A percentile compares a stretch with the other conserved stretches of the same genome.
phyloP scores from a whole-genome alignment of 2,329 filamentous ascomycete species.

The Aspergillus pseudoglaucus region DNA sequence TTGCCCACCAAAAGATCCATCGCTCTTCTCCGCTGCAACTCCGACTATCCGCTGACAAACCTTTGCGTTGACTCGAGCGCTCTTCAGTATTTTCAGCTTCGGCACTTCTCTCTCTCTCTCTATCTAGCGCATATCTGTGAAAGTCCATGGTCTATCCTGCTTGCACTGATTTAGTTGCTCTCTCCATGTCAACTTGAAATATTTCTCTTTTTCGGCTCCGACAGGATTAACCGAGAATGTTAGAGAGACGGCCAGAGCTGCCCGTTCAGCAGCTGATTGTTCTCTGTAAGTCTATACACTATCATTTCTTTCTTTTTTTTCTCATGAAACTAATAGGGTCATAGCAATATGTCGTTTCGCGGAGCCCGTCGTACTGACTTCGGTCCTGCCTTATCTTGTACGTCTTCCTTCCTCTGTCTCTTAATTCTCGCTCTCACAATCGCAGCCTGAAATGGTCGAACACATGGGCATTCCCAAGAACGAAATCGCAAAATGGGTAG shows the following conservation, averaged over 20 bases:
- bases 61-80: no score
- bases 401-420: constrained; percentile 7
- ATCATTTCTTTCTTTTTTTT: neutral
- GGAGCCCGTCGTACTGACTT: constrained; percentile 64
- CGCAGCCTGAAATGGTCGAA: constrained; percentile 72
- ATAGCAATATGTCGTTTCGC: constrained; percentile 71
- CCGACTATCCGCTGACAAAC: neutral
- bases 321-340: neutral
- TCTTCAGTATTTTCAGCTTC: neutral
- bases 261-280: constrained; percentile 72
- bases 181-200: neutral
- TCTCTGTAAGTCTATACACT: constrained; percentile 62
- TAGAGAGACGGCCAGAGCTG: constrained; percentile 51
- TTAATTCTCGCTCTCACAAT: constrained; percentile 8
- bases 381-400: constrained; percentile 58
- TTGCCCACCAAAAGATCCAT: no score
- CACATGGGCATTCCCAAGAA: constrained; percentile 63
- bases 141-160: neutral
- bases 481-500: constrained; percentile 74
- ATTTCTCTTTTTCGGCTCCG: neutral
- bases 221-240: constrained; percentile 7
- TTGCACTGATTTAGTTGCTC: neutral
- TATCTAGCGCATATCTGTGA: neutral
- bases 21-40: neutral
- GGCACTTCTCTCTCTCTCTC: neutral